Evolutionary conservation across 176 grass and related monocot species (phyloP).

Genomic region (Oryza coarctata): DNA sequence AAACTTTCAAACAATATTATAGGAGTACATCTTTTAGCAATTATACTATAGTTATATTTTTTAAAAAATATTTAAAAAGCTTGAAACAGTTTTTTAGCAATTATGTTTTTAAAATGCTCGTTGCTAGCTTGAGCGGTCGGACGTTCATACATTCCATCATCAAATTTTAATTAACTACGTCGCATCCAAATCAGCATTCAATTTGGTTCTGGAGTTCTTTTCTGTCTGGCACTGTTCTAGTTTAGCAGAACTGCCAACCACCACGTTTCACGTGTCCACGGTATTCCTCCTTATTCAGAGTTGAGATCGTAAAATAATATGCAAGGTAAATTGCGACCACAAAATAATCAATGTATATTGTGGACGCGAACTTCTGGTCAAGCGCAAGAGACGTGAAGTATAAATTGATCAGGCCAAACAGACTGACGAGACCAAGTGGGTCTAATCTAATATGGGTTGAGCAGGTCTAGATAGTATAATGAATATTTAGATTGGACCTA

Average conservation of each 20-base stretch:
- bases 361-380: too few relatives aligned
- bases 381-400: too few relatives aligned
- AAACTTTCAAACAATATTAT: too few relatives aligned
- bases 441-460: too few relatives aligned
- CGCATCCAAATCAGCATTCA: not conserved
- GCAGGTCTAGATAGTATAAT: too few relatives aligned
- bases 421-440: too few relatives aligned
- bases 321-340: not conserved
- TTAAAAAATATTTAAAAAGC: too few relatives aligned
- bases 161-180: not conserved
- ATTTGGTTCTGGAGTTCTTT: not conserved
- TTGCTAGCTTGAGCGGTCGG: not conserved
- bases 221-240: too few relatives aligned
- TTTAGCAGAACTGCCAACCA: not conserved
- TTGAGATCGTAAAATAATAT: not conserved
- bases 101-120: not conserved
- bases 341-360: not conserved
- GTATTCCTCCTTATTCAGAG: not conserved
- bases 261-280: not conserved
- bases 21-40: too few relatives aligned
- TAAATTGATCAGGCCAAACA: too few relatives aligned
- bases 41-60: too few relatives aligned
- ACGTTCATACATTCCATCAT: not conserved
- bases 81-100: not conserved
- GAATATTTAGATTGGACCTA: too few relatives aligned